A percentile compares a stretch with the other conserved stretches of the same genome.
Conservation (phyloP, 768 basidiomycete species). For the Phaeolepiota aurea region DNA sequence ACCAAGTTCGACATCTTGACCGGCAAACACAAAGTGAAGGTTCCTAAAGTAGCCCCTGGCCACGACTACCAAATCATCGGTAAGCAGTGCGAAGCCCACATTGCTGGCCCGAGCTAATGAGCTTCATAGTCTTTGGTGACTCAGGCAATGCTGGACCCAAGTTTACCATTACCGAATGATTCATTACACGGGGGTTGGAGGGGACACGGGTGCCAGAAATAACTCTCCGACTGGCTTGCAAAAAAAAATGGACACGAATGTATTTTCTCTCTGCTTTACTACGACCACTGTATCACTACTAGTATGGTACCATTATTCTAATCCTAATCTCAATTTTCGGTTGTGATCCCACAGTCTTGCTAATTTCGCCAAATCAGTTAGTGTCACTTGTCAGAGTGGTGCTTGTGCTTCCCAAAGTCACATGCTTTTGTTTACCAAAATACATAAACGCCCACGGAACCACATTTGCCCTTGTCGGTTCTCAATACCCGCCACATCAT, state of each 20-base stretch:
- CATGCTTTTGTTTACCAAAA: neutral
- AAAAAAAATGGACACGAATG: neutral
- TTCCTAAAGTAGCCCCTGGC: neutral
- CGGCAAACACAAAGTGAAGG: neutral
- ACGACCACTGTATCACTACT: neutral
- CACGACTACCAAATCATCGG: neutral
- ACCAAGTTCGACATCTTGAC: neutral
- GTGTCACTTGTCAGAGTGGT: neutral
- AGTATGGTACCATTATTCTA: neutral
- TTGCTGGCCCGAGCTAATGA: neutral
- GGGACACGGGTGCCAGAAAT: neutral
- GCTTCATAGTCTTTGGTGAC: neutral
- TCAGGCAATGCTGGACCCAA: neutral
- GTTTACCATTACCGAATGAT: neutral
- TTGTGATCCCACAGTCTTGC: neutral
- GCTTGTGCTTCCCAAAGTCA: neutral
- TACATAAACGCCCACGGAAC: conserved; percentile 4
- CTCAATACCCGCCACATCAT: conserved; percentile 6
- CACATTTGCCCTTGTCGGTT: conserved; percentile 10
- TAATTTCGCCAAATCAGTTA: neutral
- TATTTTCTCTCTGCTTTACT: neutral
- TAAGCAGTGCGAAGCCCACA: neutral
- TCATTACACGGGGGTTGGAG: neutral
- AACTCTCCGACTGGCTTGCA: neutral
- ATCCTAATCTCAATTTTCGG: too few relatives aligned